Conservation (phyloP, 106 monocot genomes). For the Ottelia alismoides region DNA sequence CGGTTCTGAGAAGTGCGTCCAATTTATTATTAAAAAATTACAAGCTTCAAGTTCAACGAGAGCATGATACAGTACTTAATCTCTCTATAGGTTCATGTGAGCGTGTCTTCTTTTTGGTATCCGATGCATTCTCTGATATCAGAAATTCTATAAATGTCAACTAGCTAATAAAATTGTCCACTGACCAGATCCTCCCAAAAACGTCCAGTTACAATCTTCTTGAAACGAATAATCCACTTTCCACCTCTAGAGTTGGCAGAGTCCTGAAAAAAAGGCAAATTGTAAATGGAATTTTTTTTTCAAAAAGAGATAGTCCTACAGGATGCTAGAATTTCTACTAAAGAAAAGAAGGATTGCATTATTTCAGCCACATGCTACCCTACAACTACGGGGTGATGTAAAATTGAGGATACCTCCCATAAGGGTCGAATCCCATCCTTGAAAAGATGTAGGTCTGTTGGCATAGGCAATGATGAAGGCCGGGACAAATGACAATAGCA, state of each 20-base stretch:
- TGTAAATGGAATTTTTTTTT: neutral
- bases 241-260: conserved; percentile 65
- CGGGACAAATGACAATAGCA: conserved; percentile 90
- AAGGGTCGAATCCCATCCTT: conserved; percentile 92
- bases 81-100: no score
- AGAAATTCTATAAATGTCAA: no score
- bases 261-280: conserved; percentile 23
- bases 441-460: conserved; percentile 93
- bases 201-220: conserved; percentile 83
- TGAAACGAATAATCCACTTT: conserved; percentile 96
- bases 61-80: no score
- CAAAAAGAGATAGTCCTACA: neutral
- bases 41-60: neutral
- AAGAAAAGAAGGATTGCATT: no score
- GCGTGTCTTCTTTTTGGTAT: no score
- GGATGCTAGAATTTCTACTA: no score
- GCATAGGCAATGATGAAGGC: conserved; percentile 62
- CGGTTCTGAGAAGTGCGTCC: neutral
- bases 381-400: neutral
- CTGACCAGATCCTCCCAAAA: conserved; percentile 98
- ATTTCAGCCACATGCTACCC: no score
- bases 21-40: neutral
- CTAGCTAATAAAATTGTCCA: no score
- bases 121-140: no score
- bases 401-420: conserved; percentile 62